These are phyloP conservation scores for Plectosphaerella plurivora DNA, from an alignment of 2,329 filamentous ascomycete genomes.

Conservation along the genomic window DNA sequence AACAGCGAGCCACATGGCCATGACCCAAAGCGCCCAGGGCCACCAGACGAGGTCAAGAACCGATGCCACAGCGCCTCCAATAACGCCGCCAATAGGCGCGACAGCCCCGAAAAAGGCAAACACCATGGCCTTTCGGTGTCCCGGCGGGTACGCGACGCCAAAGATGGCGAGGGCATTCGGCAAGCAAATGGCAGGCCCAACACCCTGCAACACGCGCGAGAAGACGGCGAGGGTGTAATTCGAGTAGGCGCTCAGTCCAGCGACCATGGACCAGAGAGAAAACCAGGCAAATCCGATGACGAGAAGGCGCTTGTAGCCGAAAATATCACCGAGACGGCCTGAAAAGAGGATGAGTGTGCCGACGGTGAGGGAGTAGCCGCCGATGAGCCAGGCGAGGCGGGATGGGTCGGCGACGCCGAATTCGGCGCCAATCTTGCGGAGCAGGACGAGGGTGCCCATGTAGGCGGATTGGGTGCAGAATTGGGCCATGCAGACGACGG, in stretches of 20 bases:
- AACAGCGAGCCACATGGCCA: conserved; percentile 27
- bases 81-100: conserved; percentile 40
- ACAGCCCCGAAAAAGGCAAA: conserved; percentile 48
- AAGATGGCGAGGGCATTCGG: conserved; percentile 63
- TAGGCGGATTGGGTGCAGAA: conserved; percentile 31
- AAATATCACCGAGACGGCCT: conserved; percentile 52
- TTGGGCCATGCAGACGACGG: conserved; percentile 39
- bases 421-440: not conserved
- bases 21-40: conserved; percentile 43
- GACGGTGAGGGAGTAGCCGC: conserved; percentile 50
- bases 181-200: conserved; percentile 58
- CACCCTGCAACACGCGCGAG: conserved; percentile 38
- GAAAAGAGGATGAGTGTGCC: conserved; percentile 55
- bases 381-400: conserved; percentile 51
- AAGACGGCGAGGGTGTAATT: conserved; percentile 41
- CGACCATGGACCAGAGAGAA: conserved; percentile 44
- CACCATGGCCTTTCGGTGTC: conserved; percentile 54
- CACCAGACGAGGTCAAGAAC: conserved; percentile 36
- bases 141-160: conserved; percentile 51
- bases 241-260: conserved; percentile 37
- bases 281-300: conserved; percentile 52
- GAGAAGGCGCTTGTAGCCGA: conserved; percentile 52
- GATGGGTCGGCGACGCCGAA: conserved; percentile 14
- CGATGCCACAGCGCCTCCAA: conserved; percentile 34
- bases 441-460: conserved; percentile 18